Evolutionary conservation across 1,139 yeast species (phyloP), one percentile per base, ranked within the genome.

Genomic region (Lodderomyces parapsilosis): DNA sequence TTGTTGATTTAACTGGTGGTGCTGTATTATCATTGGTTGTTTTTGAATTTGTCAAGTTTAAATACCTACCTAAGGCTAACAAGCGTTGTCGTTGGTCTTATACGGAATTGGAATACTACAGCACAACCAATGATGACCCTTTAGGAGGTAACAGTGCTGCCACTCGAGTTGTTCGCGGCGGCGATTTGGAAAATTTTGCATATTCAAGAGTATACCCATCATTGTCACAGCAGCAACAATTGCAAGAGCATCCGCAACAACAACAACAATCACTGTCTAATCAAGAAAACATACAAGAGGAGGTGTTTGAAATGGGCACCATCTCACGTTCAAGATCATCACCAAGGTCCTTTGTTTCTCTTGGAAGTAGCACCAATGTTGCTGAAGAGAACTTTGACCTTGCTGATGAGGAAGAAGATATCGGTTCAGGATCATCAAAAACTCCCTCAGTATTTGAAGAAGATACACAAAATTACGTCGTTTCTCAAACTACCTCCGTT

Each of bases 1-100:
- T 91, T 60, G 82, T 90, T 50, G 98, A 91, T 62, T 78, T 91
- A 47, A 87, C 87, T 62, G 95, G 93, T 14, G 98, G 98, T 27
- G 93, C 96, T 1, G 77, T 81, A 27, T 69, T 91, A 52, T 81
- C 96, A 0, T 76, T 83, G 50, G 62, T 78, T 11, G 85, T 87
- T 36, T 91, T 87, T 65, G 76, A 79, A 53, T 78, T 83, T 58
- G 86, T 91, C 42, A 84, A 83, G 60, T 81, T 85, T 59, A 79
- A 74, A 15, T 85, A 80, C 57, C 68, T 91, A 57, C 98, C 98
- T n/a, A 68, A 80, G 28, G 69, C 73, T 36, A 86, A 81, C 50
- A 66, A 66, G 17, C 84, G 84, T 56, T 84, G 93, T 54, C 82
- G 98, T 49, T 91, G 96, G 95, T 84, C 94, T 17, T 91, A 91